A percentile compares a stretch with the other conserved stretches of the same genome.
Conservation (phyloP, 371 early-diverging fungal species). For the Zancudomyces culisetae region DNA sequence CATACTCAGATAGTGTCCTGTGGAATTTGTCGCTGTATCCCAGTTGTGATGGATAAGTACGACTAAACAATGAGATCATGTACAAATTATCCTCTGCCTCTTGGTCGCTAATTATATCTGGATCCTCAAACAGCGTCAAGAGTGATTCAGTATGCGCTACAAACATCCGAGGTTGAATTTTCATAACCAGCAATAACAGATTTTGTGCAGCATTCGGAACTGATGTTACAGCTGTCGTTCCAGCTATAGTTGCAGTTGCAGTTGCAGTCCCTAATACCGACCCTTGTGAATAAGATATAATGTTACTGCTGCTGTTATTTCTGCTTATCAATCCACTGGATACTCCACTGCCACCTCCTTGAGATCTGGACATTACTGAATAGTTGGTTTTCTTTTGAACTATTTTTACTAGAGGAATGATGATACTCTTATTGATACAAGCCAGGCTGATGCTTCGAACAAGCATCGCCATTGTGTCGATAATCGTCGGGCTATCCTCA, state of each 20-base stretch:
- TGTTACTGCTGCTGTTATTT: not conserved
- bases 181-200: constrained; percentile 25
- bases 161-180: constrained; percentile 16
- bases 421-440: constrained; percentile 34
- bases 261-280: not conserved
- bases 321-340: not conserved
- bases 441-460: constrained; percentile 47
- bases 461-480: constrained; percentile 49
- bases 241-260: not conserved
- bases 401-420: constrained; percentile 26
- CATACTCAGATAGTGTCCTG: constrained; percentile 21
- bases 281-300: too few species aligned
- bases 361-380: not conserved
- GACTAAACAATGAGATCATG: constrained; percentile 37
- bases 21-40: constrained; percentile 22
- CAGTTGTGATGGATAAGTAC: constrained; percentile 28
- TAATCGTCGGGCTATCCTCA: constrained; percentile 28
- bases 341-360: too few species aligned
- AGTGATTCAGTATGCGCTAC: constrained; percentile 16
- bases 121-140: constrained; percentile 12
- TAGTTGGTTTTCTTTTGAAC: not conserved
- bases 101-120: not conserved
- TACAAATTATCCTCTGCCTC: constrained; percentile 34
- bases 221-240: not conserved
- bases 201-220: constrained; percentile 29